Conservation (phyloP, 192 early-diverging fungal species). For the Podila minutissima region DNA sequence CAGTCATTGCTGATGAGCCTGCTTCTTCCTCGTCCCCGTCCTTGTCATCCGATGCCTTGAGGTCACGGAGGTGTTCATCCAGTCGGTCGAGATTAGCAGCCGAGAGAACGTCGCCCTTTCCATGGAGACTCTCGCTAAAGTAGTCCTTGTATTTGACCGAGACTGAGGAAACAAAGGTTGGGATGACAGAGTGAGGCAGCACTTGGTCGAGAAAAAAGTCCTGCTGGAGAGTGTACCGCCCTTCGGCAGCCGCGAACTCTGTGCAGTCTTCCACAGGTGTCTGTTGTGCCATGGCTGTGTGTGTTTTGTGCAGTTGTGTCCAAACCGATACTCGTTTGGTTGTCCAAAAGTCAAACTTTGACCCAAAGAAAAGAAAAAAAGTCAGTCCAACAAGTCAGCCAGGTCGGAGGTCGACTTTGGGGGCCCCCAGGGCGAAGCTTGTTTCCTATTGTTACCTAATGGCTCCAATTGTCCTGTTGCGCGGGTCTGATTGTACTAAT, state of each 20-base stretch:
- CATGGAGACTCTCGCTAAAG: conserved; percentile 7
- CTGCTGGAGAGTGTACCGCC: conserved; percentile 56
- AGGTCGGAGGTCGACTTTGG: too few relatives aligned
- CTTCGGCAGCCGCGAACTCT: conserved; percentile 62
- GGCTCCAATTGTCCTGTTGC: too few relatives aligned
- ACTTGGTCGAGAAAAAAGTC: conserved; percentile 58
- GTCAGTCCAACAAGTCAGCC: too few relatives aligned
- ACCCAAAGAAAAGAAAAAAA: too few relatives aligned
- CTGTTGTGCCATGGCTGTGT: too few relatives aligned
- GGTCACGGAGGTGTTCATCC: conserved; percentile 42
- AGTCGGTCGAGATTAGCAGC: conserved; percentile 35
- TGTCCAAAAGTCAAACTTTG: too few relatives aligned
- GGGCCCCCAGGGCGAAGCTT: too few relatives aligned
- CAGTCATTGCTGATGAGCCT: neutral
- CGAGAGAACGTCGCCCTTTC: conserved; percentile 33
- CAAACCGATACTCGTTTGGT: too few relatives aligned
- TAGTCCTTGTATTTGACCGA: conserved; percentile 60
- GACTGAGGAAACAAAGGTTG: conserved; percentile 60
- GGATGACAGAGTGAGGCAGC: conserved; percentile 55
- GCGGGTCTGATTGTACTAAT: too few relatives aligned
- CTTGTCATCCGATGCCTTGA: conserved; percentile 29
- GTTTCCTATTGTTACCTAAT: too few relatives aligned
- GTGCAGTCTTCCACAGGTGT: conserved; percentile 55
- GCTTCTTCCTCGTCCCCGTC: neutral
- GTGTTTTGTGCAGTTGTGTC: too few relatives aligned